Conservation (phyloP, 495 filamentous ascomycete genomes). For the Corynascus novoguineensis region DNA sequence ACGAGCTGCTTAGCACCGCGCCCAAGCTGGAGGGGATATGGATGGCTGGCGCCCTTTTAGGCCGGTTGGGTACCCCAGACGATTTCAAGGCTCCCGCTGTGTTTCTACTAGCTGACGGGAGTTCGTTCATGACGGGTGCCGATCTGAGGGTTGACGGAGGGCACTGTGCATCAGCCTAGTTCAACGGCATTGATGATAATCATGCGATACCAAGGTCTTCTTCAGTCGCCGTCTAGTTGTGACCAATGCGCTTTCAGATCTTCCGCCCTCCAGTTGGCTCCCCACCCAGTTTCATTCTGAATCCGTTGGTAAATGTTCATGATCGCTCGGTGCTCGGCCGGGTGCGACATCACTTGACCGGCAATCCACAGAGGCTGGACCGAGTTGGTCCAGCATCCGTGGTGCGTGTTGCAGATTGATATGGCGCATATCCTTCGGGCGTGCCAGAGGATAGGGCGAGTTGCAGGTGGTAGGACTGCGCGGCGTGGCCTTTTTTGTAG, state of each 20-base stretch:
- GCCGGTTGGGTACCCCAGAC: neutral
- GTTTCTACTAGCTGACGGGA: neutral
- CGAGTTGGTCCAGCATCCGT: conserved; percentile 1
- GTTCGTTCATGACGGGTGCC: conserved; percentile 3
- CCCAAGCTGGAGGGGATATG: conserved; percentile 5
- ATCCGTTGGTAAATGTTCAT: neutral
- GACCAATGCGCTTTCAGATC: neutral
- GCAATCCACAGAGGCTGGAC: conserved; percentile 3
- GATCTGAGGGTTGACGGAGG: conserved; percentile 1
- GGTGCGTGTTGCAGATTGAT: conserved; percentile 2
- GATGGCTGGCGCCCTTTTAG: neutral
- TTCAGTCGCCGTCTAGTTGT: neutral
- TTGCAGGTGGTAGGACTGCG: neutral
- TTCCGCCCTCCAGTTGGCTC: neutral
- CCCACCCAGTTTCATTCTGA: neutral
- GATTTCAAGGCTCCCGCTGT: conserved; percentile 2
- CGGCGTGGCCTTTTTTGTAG: neutral
- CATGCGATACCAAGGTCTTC: neutral
- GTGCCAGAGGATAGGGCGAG: conserved; percentile 1
- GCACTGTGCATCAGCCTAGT: neutral
- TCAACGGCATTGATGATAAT: neutral
- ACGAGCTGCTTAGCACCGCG: neutral
- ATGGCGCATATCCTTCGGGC: conserved; percentile 3
- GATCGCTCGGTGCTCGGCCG: conserved; percentile 3
- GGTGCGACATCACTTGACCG: conserved; percentile 6